phyloP scores from a whole-genome alignment of 2,329 filamentous ascomycete genomes.

The Bipolaris victoriae region DNA sequence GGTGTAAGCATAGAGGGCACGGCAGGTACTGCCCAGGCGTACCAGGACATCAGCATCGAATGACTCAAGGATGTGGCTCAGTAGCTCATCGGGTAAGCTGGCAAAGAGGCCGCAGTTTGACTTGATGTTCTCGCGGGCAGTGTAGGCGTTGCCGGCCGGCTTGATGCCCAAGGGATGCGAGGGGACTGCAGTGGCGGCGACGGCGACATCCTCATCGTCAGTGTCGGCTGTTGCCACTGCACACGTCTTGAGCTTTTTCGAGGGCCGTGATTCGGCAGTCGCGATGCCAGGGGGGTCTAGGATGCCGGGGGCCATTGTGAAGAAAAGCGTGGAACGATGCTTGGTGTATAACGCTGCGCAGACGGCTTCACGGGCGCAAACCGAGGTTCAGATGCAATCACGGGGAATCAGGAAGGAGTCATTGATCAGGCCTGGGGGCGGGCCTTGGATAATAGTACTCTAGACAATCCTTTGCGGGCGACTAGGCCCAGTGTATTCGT shows the following conservation, averaged over 20 bases:
- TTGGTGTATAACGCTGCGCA: conserved; percentile 15
- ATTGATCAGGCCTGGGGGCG: conserved; percentile 10
- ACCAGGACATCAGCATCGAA: conserved; percentile 69
- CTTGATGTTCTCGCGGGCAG: conserved; percentile 70
- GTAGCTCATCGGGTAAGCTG: conserved; percentile 77
- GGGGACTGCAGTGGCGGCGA: conserved; percentile 65
- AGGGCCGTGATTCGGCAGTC: conserved; percentile 41
- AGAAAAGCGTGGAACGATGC: conserved; percentile 11
- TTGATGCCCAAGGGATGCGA: conserved; percentile 83
- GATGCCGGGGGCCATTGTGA: conserved; percentile 44
- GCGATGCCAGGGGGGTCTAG: conserved; percentile 32
- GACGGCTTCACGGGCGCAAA: conserved; percentile 11
- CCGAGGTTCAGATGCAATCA: conserved; percentile 10
- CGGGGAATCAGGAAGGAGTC: conserved; percentile 17
- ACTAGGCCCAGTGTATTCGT: conserved; percentile 5
- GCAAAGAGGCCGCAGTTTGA: conserved; percentile 69
- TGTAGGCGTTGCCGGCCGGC: conserved; percentile 83
- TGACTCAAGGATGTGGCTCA: conserved; percentile 76
- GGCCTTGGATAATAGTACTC: background rate
- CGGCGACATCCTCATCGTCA: conserved; percentile 49
- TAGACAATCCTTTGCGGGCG: background rate
- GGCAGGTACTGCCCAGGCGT: conserved; percentile 77
- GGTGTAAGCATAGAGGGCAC: conserved; percentile 84
- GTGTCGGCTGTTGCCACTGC: conserved; percentile 24
- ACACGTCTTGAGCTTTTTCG: conserved; percentile 44